Conservation (phyloP, 495 filamentous ascomycete species). For the Viridothelium virens region DNA sequence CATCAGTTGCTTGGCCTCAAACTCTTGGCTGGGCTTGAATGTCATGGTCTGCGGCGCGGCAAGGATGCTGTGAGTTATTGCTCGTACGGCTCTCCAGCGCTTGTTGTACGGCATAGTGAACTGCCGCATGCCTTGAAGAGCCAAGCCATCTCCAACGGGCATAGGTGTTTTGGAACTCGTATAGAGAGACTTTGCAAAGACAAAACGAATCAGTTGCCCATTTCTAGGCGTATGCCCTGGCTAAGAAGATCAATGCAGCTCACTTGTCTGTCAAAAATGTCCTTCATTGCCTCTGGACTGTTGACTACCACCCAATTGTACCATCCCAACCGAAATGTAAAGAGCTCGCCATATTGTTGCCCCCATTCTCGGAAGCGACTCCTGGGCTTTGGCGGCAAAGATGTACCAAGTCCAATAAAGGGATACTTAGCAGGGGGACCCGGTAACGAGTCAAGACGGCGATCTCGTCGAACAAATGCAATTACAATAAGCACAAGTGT, state of each 20-base stretch:
- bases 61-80: constrained; percentile 28
- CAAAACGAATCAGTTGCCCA: constrained; percentile 26
- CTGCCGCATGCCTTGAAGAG: constrained; percentile 21
- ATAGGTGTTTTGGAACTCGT: constrained; percentile 14
- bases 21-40: constrained; percentile 31
- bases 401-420: constrained; percentile 10
- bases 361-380: constrained; percentile 30
- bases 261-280: constrained; percentile 38
- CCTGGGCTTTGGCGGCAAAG: constrained; percentile 12
- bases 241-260: neutral
- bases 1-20: constrained; percentile 31
- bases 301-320: constrained; percentile 40
- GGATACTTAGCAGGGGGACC: constrained; percentile 12
- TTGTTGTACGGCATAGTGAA: constrained; percentile 27
- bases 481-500: neutral
- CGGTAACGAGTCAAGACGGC: constrained; percentile 11
- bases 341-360: constrained; percentile 33
- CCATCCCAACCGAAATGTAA: constrained; percentile 36
- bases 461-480: constrained; percentile 8
- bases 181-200: constrained; percentile 8
- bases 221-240: constrained; percentile 8
- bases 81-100: constrained; percentile 27
- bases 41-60: constrained; percentile 22
- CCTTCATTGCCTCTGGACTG: constrained; percentile 35
- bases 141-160: constrained; percentile 26